Conservation (phyloP, 208 protist species). For the Sergeia podlipaevii region DNA sequence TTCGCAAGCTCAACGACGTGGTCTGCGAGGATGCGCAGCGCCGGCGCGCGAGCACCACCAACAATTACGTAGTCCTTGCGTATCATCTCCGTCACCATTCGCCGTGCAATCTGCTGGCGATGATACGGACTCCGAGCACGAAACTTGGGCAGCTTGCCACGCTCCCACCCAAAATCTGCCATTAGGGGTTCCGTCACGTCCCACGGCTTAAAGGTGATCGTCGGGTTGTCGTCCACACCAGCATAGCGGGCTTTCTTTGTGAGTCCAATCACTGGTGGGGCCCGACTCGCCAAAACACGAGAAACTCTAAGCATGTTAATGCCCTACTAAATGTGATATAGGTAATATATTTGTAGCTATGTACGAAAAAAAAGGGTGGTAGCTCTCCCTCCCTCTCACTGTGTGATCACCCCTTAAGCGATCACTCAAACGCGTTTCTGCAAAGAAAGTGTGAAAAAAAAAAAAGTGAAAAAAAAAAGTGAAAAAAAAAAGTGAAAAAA, state of each 20-base stretch:
- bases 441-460: not conserved
- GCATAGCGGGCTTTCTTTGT: slow-evolving; percentile 65
- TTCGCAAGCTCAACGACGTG: slow-evolving; percentile 89
- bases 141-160: slow-evolving; percentile 82
- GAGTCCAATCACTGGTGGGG: slow-evolving; percentile 67
- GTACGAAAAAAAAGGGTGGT: slow-evolving; percentile 4
- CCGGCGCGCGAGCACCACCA: slow-evolving; percentile 75
- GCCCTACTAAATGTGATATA: slow-evolving; percentile 3
- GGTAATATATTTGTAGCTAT: slow-evolving; percentile 2
- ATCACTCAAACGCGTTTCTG: not conserved
- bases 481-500: not conserved
- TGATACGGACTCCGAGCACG: slow-evolving; percentile 81
- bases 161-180: slow-evolving; percentile 81
- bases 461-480: not conserved
- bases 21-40: slow-evolving; percentile 82
- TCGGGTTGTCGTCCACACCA: slow-evolving; percentile 84
- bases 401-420: too few species aligned
- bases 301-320: slow-evolving; percentile 33
- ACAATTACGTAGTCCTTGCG: slow-evolving; percentile 90
- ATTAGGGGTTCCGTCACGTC: slow-evolving; percentile 74
- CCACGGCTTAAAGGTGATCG: slow-evolving; percentile 65
- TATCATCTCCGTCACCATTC: slow-evolving; percentile 90
- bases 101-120: slow-evolving; percentile 80
- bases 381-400: too few species aligned
- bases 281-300: slow-evolving; percentile 22